Conservation (phyloP, 352 stramenopile genomes). For the Thalassiosira mediterranea region DNA sequence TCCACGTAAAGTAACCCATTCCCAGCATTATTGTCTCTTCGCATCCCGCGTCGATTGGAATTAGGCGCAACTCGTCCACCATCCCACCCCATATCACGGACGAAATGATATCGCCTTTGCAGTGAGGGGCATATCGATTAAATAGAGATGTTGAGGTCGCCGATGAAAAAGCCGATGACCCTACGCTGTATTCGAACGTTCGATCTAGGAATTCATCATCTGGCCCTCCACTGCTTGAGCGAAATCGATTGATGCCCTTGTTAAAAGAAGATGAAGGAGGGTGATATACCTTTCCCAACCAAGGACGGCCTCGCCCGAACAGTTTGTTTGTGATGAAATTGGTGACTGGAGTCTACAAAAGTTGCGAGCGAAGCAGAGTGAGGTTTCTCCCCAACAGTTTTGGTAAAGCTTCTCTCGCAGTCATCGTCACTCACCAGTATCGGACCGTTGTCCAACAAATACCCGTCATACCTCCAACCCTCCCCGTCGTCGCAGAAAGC, state of each 20-base stretch:
- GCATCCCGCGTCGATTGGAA: constrained; percentile 3
- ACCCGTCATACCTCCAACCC: constrained; percentile 29
- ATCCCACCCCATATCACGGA: constrained; percentile 43
- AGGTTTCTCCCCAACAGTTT: neutral
- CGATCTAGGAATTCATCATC: constrained; percentile 26
- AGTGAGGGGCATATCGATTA: constrained; percentile 35
- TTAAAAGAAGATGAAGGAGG: neutral
- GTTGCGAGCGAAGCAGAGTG: neutral
- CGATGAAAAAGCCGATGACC: constrained; percentile 14
- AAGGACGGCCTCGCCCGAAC: constrained; percentile 32
- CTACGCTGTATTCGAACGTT: constrained; percentile 44
- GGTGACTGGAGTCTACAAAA: constrained; percentile 32
- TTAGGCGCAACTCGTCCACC: constrained; percentile 43
- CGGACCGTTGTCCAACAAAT: constrained; percentile 38
- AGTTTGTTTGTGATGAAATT: constrained; percentile 50
- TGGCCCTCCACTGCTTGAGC: neutral
- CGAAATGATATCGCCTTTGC: constrained; percentile 14
- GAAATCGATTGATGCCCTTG: constrained; percentile 39
- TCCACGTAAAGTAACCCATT: constrained; percentile 49
- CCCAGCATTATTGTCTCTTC: constrained; percentile 20
- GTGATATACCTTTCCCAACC: constrained; percentile 40
- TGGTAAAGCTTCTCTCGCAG: too few species aligned
- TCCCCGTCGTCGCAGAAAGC: neutral
- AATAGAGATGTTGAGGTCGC: constrained; percentile 15
- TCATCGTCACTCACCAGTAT: constrained; percentile 46